phyloP scores from a whole-genome alignment of 768 basidiomycete genomes.

The Hemileccinum rubropunctum region DNA sequence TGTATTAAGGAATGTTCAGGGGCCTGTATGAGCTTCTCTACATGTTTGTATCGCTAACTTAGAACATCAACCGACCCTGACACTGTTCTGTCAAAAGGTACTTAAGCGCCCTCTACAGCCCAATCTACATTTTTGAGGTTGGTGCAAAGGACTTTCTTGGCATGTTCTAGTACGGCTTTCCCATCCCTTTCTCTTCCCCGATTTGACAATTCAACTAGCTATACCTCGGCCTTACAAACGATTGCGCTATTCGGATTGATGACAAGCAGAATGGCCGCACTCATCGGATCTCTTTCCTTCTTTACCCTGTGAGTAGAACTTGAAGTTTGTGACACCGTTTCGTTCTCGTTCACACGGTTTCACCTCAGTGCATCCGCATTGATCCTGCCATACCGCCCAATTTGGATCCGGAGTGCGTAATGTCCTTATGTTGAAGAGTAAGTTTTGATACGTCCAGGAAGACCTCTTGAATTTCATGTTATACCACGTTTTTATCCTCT shows the following conservation, averaged over 20 bases:
- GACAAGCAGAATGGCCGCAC: constrained; percentile 63
- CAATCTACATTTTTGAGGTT: constrained; percentile 38
- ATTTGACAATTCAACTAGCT: constrained; percentile 16
- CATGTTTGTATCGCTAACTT: constrained; percentile 30
- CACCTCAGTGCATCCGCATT: constrained; percentile 31
- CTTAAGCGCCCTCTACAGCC: constrained; percentile 42
- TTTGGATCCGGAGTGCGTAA: constrained; percentile 39
- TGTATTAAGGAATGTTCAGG: constrained; percentile 35
- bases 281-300: constrained; percentile 55
- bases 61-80: constrained; percentile 9
- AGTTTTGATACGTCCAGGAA: constrained; percentile 23
- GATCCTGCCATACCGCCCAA: constrained; percentile 37
- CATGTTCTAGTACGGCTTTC: constrained; percentile 33
- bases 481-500: constrained; percentile 82
- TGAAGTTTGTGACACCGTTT: neutral
- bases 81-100: constrained; percentile 27
- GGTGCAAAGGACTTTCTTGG: constrained; percentile 39
- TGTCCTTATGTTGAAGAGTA: neutral
- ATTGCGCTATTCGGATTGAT: constrained; percentile 72
- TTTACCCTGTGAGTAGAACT: constrained; percentile 45
- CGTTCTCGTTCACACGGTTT: constrained; percentile 18
- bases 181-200: neutral
- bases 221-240: constrained; percentile 43
- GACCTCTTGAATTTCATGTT: constrained; percentile 68
- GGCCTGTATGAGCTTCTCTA: constrained; percentile 56